These are phyloP conservation scores for Panicum miliaceum DNA, from an alignment of 176 grass and related monocot species.

Conservation along the genomic window DNA sequence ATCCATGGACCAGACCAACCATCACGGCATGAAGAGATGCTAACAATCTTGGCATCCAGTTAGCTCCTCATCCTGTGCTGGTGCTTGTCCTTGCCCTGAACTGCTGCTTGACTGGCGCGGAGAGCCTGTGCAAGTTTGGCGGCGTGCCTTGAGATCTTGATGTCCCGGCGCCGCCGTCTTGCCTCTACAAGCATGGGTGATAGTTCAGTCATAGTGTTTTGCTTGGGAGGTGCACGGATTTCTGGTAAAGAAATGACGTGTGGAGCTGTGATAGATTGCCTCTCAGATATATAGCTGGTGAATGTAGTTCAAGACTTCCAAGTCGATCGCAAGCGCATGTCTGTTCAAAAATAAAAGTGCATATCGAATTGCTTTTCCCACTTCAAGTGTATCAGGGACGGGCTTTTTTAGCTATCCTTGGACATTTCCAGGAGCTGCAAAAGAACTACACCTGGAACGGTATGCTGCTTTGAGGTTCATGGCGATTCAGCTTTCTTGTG, in stretches of 20 bases:
- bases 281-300: background rate
- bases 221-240: background rate
- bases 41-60: too few relatives aligned
- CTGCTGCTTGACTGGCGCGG: background rate
- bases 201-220: background rate
- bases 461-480: background rate
- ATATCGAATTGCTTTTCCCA: too few relatives aligned
- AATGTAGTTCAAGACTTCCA: background rate
- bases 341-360: too few relatives aligned
- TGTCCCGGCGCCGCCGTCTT: too few relatives aligned
- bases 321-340: too few relatives aligned
- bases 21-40: too few relatives aligned
- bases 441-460: background rate
- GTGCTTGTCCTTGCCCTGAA: background rate
- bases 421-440: too few relatives aligned
- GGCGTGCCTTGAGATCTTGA: too few relatives aligned
- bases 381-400: too few relatives aligned
- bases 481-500: background rate
- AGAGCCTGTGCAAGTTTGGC: background rate
- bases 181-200: background rate
- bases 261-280: background rate
- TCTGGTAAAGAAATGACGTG: background rate
- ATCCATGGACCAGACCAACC: too few relatives aligned
- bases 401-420: too few relatives aligned
- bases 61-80: background rate